These are phyloP conservation scores for Phylloporus arenicola DNA, from an alignment of 768 basidiomycete species.

Conservation along the genomic window DNA sequence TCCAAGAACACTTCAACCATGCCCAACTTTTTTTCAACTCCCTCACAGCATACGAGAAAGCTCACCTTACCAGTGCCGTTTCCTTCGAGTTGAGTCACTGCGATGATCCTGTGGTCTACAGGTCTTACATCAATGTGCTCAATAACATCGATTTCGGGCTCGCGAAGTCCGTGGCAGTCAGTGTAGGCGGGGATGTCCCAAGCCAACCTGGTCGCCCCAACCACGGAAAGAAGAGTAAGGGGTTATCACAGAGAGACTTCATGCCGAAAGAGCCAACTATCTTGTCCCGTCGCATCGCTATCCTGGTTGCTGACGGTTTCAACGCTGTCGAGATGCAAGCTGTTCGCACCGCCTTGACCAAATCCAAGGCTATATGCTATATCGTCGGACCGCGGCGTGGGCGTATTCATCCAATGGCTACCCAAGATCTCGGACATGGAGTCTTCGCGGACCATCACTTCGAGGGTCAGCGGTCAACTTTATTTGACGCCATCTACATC, in stretches of 20 bases:
- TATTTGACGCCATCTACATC: conserved; percentile 80
- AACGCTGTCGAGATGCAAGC: conserved; percentile 53
- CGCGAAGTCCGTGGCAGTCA: conserved; percentile 60
- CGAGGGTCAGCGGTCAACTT: conserved; percentile 73
- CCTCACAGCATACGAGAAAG: conserved; percentile 58
- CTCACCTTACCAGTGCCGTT: conserved; percentile 64
- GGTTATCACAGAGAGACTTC: conserved; percentile 58
- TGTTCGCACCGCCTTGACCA: conserved; percentile 49
- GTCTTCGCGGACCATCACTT: conserved; percentile 63
- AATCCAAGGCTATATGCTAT: conserved; percentile 52
- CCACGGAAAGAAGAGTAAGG: conserved; percentile 50
- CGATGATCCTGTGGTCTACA: conserved; percentile 67
- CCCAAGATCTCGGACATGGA: conserved; percentile 23
- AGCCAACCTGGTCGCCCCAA: conserved; percentile 46
- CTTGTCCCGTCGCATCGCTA: conserved; percentile 64
- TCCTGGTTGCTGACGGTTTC: conserved; percentile 75
- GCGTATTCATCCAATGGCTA: conserved; percentile 34
- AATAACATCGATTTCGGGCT: conserved; percentile 72
- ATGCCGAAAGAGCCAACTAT: conserved; percentile 53
- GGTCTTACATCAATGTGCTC: conserved; percentile 59
- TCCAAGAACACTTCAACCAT: conserved; percentile 72
- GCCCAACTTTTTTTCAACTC: conserved; percentile 84
- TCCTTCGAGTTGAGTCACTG: conserved; percentile 84
- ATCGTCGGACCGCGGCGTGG: conserved; percentile 67
- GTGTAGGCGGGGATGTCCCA: conserved; percentile 58